phyloP scores from a whole-genome alignment of 1,284 basidiomycete genomes.

The Xerocomus amazonicus region DNA sequence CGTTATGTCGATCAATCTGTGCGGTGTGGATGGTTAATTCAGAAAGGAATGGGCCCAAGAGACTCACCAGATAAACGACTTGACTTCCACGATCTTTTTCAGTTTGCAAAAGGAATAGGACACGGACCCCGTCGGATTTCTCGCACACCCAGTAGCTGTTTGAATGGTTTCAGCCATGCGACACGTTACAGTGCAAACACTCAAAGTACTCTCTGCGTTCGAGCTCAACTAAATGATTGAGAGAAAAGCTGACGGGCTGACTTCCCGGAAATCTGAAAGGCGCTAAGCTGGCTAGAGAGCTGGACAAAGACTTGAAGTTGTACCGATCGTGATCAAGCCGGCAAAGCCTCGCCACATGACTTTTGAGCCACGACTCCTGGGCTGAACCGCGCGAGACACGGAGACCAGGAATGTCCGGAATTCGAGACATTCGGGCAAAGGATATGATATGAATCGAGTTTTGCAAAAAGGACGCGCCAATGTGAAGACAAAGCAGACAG shows the following conservation, averaged over 20 bases:
- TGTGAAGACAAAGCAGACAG: neutral
- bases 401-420: slow-evolving; percentile 65
- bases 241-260: slow-evolving; percentile 87
- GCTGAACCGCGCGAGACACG: slow-evolving; percentile 53
- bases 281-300: slow-evolving; percentile 6
- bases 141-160: slow-evolving; percentile 97
- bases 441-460: neutral
- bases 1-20: slow-evolving; percentile 94
- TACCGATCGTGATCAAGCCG: slow-evolving; percentile 57
- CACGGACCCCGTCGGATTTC: slow-evolving; percentile 97
- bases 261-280: slow-evolving; percentile 80
- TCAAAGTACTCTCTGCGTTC: slow-evolving; percentile 77
- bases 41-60: neutral
- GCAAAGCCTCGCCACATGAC: slow-evolving; percentile 63
- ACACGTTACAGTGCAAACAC: slow-evolving; percentile 1
- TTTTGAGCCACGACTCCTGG: slow-evolving; percentile 60
- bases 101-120: slow-evolving; percentile 83
- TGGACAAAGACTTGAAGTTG: slow-evolving; percentile 13
- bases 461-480: no score
- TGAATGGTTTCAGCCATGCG: slow-evolving; percentile 11
- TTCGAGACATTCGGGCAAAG: slow-evolving; percentile 37
- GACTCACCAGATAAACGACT: slow-evolving; percentile 75
- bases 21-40: slow-evolving; percentile 4
- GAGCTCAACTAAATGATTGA: slow-evolving; percentile 66
- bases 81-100: slow-evolving; percentile 63